Evolutionary conservation across 345 rosid species (phyloP).

Genomic region (Eucalyptus microcorys): DNA sequence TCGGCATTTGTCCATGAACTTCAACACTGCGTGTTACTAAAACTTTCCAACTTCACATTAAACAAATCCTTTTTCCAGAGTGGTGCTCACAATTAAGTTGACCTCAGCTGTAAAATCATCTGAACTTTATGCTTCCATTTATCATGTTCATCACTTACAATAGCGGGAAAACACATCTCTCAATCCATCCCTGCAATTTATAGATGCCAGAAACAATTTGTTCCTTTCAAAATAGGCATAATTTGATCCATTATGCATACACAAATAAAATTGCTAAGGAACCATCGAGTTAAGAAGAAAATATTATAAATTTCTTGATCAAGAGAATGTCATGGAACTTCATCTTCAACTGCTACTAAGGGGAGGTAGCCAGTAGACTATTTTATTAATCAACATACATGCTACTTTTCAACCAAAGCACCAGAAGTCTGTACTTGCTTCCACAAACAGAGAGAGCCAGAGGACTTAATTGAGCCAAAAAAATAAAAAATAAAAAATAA

Average conservation of each 20-base stretch:
- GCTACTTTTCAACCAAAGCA: neutral
- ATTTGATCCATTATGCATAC: neutral
- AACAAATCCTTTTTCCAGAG: neutral
- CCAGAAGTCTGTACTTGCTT: neutral
- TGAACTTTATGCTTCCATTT: neutral
- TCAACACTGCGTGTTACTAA: neutral
- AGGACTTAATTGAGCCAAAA: neutral
- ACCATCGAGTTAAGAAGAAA: neutral
- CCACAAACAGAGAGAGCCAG: neutral
- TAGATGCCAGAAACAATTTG: neutral
- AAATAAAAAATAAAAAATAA: neutral
- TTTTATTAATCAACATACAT: neutral
- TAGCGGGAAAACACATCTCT: neutral
- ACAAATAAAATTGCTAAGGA: neutral
- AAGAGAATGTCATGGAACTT: neutral
- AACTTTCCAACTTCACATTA: neutral
- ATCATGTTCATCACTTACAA: neutral
- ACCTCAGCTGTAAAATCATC: neutral
- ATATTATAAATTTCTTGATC: neutral
- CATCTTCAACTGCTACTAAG: neutral
- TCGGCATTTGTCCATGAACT: neutral
- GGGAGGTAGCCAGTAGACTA: neutral
- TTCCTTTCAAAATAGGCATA: neutral
- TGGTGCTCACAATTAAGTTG: neutral
- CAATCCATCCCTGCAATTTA: neutral